Percentiles rank a stretch among this genome's conserved stretches.
Evolutionary conservation across 352 stramenopile genomes (phyloP).

Genomic region (Pythium insidiosum): DNA sequence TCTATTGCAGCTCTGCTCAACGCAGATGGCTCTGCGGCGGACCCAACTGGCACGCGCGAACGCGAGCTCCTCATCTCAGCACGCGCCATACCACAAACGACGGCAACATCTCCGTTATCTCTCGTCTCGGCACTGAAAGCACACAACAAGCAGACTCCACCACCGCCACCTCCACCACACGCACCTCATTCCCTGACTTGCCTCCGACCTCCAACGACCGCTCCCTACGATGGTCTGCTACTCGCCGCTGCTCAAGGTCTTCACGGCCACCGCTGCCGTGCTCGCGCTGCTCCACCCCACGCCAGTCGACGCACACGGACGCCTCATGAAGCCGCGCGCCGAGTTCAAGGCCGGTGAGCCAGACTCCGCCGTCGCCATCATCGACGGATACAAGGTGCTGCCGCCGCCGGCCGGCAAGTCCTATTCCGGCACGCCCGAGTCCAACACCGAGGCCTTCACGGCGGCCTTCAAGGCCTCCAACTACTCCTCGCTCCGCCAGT

Average conservation of each 20-base stretch:
- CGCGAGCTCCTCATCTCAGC: too few relatives aligned
- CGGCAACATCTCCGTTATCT: too few relatives aligned
- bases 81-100: too few relatives aligned
- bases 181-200: too few relatives aligned
- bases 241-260: background rate
- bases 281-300: background rate
- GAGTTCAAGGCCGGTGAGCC: slow-evolving; percentile 4
- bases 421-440: slow-evolving; percentile 6
- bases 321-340: slow-evolving; percentile 3
- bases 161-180: too few relatives aligned
- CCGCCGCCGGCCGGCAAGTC: slow-evolving; percentile 2
- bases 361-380: slow-evolving; percentile 5
- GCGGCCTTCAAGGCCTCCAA: slow-evolving; percentile 5
- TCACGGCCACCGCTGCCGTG: background rate
- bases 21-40: too few relatives aligned
- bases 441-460: slow-evolving; percentile 12
- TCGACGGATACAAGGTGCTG: slow-evolving; percentile 9
- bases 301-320: slow-evolving; percentile 7
- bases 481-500: slow-evolving; percentile 7
- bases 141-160: too few relatives aligned
- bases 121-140: too few relatives aligned
- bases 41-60: too few relatives aligned
- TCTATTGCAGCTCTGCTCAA: too few relatives aligned
- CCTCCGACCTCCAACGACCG: too few relatives aligned
- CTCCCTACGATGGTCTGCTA: too few relatives aligned